Base-by-base conservation (phyloP, 768 basidiomycete genomes). In the Xerocomellus amylosporus region DNA sequence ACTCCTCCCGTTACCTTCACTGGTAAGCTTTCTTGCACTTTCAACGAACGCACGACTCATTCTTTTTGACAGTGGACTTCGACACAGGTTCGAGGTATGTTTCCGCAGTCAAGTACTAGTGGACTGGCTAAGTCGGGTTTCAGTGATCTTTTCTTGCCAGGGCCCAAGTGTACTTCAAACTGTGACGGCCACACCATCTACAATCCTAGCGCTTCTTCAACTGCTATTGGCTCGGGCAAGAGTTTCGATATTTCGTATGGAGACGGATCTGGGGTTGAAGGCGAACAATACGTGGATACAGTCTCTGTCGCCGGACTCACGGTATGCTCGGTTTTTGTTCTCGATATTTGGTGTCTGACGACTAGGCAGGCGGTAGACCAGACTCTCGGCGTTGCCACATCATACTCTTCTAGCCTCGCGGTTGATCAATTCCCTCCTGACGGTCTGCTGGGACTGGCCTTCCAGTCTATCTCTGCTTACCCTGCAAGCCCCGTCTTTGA, bases 361-460 rank as follows among this genome's bases (percentile, higher is more conserved):
- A 2, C 3, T 2, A 8, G 30, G 19, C 20, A 65, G 64, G 64
- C 55, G 6, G 9, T 9, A 13, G 5, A 13, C 0, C 64, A 66
- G 42, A 52, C 54, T 0, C n/a, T 66, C 4, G 62, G 64, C 6
- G 57, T 48, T 28, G 64, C 57, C 4, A 39, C 39, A 6, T 0
- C 19, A 6, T 64, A 65, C 34, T 60, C 54, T 10, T 8, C 52
- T 26, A 12, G 10, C 6, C 22, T 66, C 4, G 19, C n/a, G 3
- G 5, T 2, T 20, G 4, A 2, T 19, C 22, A n/a, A 2, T 65
- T 63, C 14, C 51, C 53, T 10, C 1, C 65, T 5, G 69, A 68
- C 39, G 71, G 72, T 4, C 26, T 74, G 37, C 53, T 73, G 54
- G 74, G 78, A 46, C 72, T 79, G 77, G 78, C 57, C 0, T 79